These are phyloP conservation scores for Tuber borchii DNA, from an alignment of 495 filamentous ascomycete genomes.

Conservation along the genomic window DNA sequence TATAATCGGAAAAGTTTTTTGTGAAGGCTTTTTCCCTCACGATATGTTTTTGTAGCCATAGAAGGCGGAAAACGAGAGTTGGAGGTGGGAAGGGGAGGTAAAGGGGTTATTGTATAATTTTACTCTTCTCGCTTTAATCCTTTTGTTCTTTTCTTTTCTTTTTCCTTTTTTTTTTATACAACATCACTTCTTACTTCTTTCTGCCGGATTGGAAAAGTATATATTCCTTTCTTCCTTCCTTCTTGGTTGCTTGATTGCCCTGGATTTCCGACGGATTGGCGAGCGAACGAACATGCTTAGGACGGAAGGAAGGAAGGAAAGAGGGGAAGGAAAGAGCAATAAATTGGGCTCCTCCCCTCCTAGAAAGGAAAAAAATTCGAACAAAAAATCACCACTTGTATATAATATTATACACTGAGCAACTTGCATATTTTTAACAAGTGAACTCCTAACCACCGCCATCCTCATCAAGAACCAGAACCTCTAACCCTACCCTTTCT, in stretches of 20 bases:
- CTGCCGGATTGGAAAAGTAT: conserved; percentile 4
- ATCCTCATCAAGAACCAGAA: background rate
- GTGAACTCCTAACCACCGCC: background rate
- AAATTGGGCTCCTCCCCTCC: conserved; percentile 4
- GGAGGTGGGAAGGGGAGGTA: background rate
- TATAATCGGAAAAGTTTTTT: conserved; percentile 83
- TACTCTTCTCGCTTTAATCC: background rate
- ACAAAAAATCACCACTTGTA: background rate
- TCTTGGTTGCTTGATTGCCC: background rate
- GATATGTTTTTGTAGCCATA: background rate
- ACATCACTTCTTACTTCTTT: background rate
- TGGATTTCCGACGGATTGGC: background rate
- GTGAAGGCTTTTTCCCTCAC: conserved; percentile 12
- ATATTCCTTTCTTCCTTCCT: background rate
- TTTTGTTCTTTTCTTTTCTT: background rate
- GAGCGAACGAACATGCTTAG: background rate
- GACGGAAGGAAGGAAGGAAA: background rate
- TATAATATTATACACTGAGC: background rate
- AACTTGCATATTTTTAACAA: background rate
- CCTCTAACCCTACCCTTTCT: background rate
- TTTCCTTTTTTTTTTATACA: conserved; percentile 1
- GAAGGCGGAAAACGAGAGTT: background rate
- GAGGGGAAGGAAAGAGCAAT: background rate
- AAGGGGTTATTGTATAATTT: conserved; percentile 7
- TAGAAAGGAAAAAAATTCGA: conserved; percentile 1